Evolutionary conservation across 2,329 filamentous ascomycete genomes (phyloP).

Genomic region (Pseudogymnoascus sp.): DNA sequence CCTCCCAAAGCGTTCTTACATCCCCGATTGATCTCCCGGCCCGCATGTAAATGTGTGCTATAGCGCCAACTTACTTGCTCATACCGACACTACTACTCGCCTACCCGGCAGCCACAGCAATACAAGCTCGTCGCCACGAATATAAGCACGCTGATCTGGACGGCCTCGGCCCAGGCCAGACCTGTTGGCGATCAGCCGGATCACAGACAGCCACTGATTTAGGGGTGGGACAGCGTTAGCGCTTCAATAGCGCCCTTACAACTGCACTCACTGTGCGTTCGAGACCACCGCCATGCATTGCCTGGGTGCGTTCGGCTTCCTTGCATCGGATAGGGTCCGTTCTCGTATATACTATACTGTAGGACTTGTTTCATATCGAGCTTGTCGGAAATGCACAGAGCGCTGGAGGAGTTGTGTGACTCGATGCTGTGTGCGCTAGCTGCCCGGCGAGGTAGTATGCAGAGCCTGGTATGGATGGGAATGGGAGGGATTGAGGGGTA

Average conservation of each 20-base stretch:
- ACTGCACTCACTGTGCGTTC: not conserved
- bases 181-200: not conserved
- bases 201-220: not conserved
- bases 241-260: not conserved
- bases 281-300: not conserved
- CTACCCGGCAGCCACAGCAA: not conserved
- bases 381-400: not conserved
- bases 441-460: too few relatives aligned
- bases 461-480: not conserved
- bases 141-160: not conserved
- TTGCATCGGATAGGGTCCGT: not conserved
- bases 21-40: not conserved
- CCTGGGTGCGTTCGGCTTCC: not conserved
- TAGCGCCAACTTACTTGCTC: not conserved
- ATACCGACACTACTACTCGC: not conserved
- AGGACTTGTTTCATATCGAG: not conserved
- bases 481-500: not conserved
- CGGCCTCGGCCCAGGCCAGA: not conserved
- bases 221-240: not conserved
- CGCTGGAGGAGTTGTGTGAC: conserved; percentile 1
- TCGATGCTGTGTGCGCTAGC: conserved; percentile 3
- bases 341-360: too few relatives aligned
- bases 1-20: not conserved
- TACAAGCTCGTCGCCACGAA: not conserved
- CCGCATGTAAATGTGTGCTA: not conserved